Conservation (phyloP, 75 land plant genomes). For the Picea glauca region DNA sequence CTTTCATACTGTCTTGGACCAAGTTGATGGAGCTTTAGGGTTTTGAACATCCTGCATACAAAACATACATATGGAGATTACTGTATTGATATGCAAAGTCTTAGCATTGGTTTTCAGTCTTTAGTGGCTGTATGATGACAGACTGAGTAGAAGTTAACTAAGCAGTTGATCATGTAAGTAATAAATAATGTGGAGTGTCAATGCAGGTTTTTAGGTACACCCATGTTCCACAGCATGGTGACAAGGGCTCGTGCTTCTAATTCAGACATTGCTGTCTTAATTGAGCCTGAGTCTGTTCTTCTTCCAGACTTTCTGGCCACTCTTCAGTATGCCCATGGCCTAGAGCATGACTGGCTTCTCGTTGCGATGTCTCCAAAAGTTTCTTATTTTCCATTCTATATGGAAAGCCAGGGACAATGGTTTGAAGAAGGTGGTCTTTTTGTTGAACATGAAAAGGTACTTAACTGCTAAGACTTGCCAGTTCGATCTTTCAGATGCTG, state of each 20-base stretch:
- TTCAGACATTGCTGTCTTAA: slow-evolving; percentile 59
- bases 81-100: neutral
- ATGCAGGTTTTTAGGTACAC: slow-evolving; percentile 70
- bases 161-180: neutral
- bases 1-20: neutral
- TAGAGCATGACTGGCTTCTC: slow-evolving; percentile 68
- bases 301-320: slow-evolving; percentile 50
- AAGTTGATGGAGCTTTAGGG: neutral
- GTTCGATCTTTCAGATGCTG: slow-evolving; percentile 6
- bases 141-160: neutral
- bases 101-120: neutral
- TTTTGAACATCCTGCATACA: neutral
- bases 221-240: slow-evolving; percentile 84
- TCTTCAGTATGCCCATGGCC: slow-evolving; percentile 38
- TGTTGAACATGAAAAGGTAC: slow-evolving; percentile 49
- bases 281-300: slow-evolving; percentile 70
- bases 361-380: slow-evolving; percentile 41
- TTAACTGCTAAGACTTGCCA: slow-evolving; percentile 2
- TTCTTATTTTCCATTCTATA: slow-evolving; percentile 41
- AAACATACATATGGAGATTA: neutral
- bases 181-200: neutral
- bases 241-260: slow-evolving; percentile 57
- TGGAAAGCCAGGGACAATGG: slow-evolving; percentile 46
- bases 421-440: slow-evolving; percentile 28
- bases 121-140: neutral